Base-by-base conservation (phyloP, 23 red algal species). In the Gracilaria domingensis region DNA sequence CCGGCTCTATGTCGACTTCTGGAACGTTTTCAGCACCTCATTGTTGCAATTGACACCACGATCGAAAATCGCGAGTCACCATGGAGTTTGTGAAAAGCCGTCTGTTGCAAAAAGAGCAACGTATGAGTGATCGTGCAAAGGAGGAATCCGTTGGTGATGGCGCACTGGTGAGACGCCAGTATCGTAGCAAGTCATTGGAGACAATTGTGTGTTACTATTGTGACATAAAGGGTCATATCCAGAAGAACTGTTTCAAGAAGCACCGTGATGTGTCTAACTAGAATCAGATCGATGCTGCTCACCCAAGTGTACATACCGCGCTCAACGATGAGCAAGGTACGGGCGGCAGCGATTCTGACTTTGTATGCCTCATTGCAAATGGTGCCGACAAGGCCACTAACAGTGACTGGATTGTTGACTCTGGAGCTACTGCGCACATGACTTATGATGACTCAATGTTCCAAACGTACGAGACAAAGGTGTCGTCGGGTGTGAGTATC, bases 201-300 rank as follows among this genome's bases (percentile, higher is more conserved):
- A 32, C 30, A 35, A 34, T 75, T 74, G 38, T 60, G 50, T 88
- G 84, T 30, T 50, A 58, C 33, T 75, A 88, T 47, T 88, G 62
- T 77, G 4, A n/a, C 33, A 88, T 77, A 25, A 75, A 72, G 42
- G 84, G 84, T 29, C 84, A 88, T 77, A 56, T 88, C 39, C 66
- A 53, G 26, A 74, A 62, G 17, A 56, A 75, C 35, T 86, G 82
- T 74, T 74, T 45, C 28, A 74, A 38, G 26, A 71, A 56, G 29
- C 29, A 45, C 5, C 65, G 70, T 24, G 59, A 84, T 66, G 51
- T 65, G 51, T 5, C 53, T 38, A 61, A 84, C 26, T 6, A 79
- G 4, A 39, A 50, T 48, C 14, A 79, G 8, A 39, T 4, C 8
- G 75, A 40, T 50, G 34, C 75, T 79, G 75, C 75, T 23, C 75